A percentile compares a stretch with the other conserved stretches of the same genome.
phyloP scores from a whole-genome alignment of 768 basidiomycete species.

The Podaxis sp. region DNA sequence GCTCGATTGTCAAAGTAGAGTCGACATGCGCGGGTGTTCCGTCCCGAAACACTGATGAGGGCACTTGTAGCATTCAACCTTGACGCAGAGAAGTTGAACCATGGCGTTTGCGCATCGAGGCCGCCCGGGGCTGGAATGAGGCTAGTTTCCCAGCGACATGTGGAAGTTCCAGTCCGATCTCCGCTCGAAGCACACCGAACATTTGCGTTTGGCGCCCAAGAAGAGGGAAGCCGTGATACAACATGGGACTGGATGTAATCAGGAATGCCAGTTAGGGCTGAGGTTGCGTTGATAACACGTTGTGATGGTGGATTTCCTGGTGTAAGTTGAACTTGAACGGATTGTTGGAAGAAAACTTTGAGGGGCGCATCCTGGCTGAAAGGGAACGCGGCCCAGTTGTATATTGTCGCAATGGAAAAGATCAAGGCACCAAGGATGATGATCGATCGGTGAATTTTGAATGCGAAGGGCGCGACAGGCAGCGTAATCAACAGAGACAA shows the following conservation, averaged over 20 bases:
- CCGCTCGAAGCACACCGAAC: slow-evolving; percentile 29
- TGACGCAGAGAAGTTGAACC: slow-evolving; percentile 40
- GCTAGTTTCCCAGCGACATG: slow-evolving; percentile 47
- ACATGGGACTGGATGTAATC: slow-evolving; percentile 46
- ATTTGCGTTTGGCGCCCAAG: slow-evolving; percentile 34
- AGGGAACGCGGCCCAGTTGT: slow-evolving; percentile 18
- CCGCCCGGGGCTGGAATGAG: slow-evolving; percentile 40
- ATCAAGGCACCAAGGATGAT: slow-evolving; percentile 13
- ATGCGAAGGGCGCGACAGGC: slow-evolving; percentile 26
- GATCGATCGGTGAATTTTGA: slow-evolving; percentile 24
- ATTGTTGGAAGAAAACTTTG: slow-evolving; percentile 23
- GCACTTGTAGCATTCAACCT: slow-evolving; percentile 28
- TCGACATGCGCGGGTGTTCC: slow-evolving; percentile 65
- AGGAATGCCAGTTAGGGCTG: slow-evolving; percentile 39
- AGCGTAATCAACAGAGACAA: slow-evolving; percentile 22
- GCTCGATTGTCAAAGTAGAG: slow-evolving; percentile 51
- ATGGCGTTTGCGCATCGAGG: slow-evolving; percentile 25
- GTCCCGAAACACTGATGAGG: slow-evolving; percentile 46
- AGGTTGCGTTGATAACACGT: slow-evolving; percentile 21
- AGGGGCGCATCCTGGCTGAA: slow-evolving; percentile 20
- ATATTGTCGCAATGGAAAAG: slow-evolving; percentile 18
- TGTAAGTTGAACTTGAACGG: slow-evolving; percentile 32
- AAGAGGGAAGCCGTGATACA: slow-evolving; percentile 52
- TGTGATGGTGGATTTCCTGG: slow-evolving; percentile 21
- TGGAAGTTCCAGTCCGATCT: slow-evolving; percentile 35